Evolutionary conservation across 352 stramenopile genomes (phyloP).

Genomic region (Aphanomyces invadans): DNA sequence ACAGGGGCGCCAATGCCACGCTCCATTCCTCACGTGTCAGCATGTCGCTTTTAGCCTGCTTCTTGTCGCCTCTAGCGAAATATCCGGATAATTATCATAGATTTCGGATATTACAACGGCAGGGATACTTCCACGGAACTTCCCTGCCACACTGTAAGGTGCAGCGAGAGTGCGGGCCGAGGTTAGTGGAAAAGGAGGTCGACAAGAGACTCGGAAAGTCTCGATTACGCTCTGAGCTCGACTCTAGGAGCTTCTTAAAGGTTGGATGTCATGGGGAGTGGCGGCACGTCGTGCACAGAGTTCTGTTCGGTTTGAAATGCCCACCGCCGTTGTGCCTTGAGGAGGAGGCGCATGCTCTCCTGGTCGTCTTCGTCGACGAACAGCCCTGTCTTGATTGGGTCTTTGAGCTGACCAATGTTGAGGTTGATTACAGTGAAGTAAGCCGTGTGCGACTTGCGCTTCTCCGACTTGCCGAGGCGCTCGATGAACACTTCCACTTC

Average conservation of each 20-base stretch:
- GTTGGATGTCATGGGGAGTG: conserved; percentile 18
- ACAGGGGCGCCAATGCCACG: conserved; percentile 11
- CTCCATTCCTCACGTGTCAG: conserved; percentile 18
- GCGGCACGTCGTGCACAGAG: conserved; percentile 20
- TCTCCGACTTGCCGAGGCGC: neutral
- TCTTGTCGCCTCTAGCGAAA: conserved; percentile 1
- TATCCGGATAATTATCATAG: conserved; percentile 7
- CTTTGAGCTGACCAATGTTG: neutral
- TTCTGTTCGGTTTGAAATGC: conserved; percentile 23
- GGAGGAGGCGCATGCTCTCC: conserved; percentile 21
- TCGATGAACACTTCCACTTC: conserved; percentile 27
- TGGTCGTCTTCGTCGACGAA: conserved; percentile 23
- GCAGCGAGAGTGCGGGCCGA: neutral
- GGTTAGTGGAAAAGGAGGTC: too few species aligned
- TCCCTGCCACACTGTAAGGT: too few species aligned
- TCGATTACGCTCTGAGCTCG: too few species aligned
- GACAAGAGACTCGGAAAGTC: too few species aligned
- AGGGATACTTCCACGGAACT: too few species aligned
- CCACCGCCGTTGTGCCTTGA: conserved; percentile 27
- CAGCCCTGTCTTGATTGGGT: conserved; percentile 13
- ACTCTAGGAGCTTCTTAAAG: conserved; percentile 5
- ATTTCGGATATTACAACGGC: neutral
- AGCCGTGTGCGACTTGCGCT: conserved; percentile 26
- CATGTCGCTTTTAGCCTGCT: conserved; percentile 19
- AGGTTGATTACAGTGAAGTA: conserved; percentile 28